Evolutionary conservation across 2,329 filamentous ascomycete species (phyloP).

Genomic region (Hirsutella thompsonii): DNA sequence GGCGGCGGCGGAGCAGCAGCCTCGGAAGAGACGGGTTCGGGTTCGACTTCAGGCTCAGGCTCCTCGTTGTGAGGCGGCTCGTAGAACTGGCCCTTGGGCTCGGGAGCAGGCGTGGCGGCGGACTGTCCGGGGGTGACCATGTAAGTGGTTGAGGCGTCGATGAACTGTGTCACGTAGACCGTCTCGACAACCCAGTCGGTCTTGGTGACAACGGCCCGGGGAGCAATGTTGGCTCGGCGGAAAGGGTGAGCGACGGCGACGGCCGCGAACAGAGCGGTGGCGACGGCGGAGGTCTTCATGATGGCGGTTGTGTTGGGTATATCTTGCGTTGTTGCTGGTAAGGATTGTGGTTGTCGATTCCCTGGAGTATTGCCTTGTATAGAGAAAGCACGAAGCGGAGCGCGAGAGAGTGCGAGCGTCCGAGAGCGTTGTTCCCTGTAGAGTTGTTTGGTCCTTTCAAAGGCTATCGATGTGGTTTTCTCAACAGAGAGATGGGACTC

Average conservation of each 20-base stretch:
- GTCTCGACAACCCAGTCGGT: conserved; percentile 38
- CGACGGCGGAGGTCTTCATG: conserved; percentile 28
- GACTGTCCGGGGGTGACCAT: conserved; percentile 24
- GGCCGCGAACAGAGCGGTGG: conserved; percentile 21
- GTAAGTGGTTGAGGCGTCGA: conserved; percentile 35
- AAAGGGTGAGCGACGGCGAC: conserved; percentile 39
- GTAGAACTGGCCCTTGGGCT: conserved; percentile 16
- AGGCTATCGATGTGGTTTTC: not conserved
- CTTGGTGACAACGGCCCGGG: conserved; percentile 30
- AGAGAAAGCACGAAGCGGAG: not conserved
- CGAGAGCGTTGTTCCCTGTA: not conserved
- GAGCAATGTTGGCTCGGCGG: conserved; percentile 22
- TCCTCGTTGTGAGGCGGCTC: conserved; percentile 8
- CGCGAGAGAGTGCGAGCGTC: not conserved
- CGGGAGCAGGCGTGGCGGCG: conserved; percentile 11
- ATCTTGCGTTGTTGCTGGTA: not conserved
- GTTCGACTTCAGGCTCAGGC: conserved; percentile 3
- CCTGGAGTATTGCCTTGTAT: not conserved
- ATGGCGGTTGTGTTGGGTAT: conserved; percentile 8
- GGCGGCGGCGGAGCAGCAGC: conserved; percentile 3
- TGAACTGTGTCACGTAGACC: conserved; percentile 29
- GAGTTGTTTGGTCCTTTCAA: not conserved
- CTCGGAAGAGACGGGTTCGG: not conserved
- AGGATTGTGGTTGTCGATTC: not conserved
- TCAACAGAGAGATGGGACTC: not conserved